Conservation (phyloP, 441 rosid species). For the Heliophila coronopifolia region DNA sequence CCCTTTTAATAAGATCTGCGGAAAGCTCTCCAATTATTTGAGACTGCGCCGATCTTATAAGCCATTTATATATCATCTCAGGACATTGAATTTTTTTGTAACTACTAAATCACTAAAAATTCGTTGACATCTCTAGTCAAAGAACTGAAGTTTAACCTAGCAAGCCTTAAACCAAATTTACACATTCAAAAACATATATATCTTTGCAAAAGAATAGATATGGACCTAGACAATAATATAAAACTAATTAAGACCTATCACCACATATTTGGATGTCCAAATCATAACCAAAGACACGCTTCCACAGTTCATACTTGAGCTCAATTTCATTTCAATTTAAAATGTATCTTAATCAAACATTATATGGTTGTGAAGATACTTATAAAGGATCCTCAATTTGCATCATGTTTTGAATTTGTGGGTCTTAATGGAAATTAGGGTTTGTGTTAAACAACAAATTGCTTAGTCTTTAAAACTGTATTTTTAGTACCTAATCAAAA, state of each 20-base stretch:
- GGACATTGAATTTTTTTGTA: too few species aligned
- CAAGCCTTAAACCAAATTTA: too few species aligned
- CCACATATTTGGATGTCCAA: background rate
- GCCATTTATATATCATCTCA: too few species aligned
- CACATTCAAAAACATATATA: background rate
- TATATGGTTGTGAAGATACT: slow-evolving; percentile 3
- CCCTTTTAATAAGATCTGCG: too few species aligned
- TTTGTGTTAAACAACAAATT: background rate
- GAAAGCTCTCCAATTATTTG: too few species aligned
- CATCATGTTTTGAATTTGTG: background rate
- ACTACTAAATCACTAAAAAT: too few species aligned
- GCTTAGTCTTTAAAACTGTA: background rate
- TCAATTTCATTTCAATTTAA: background rate
- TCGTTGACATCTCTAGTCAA: too few species aligned
- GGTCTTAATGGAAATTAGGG: slow-evolving; percentile 9
- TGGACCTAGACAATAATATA: background rate
- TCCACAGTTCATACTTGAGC: background rate
- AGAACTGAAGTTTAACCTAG: too few species aligned
- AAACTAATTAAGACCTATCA: slow-evolving; percentile 3
- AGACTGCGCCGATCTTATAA: too few species aligned
- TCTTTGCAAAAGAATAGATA: background rate
- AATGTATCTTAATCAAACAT: background rate
- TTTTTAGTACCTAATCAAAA: background rate
- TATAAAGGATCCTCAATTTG: background rate
- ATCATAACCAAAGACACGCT: background rate